Percentiles rank a stretch among this genome's conserved stretches.
Conservation (phyloP, 345 rosid genomes). For the Trapa bicornis region DNA sequence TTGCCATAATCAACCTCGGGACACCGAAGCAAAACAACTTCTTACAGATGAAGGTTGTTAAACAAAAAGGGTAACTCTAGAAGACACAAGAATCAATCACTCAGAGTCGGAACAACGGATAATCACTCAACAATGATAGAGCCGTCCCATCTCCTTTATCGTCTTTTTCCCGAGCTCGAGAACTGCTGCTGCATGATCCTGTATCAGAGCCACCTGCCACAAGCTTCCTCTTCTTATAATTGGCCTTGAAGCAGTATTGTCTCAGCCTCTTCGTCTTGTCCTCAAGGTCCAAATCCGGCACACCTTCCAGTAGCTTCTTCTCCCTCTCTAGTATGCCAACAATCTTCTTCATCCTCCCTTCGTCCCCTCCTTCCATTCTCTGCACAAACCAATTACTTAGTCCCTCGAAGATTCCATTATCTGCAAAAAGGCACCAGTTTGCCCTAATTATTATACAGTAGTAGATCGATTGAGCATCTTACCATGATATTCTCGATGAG, state of each 20-base stretch:
- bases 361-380: conserved; percentile 14
- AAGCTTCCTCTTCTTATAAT: conserved; percentile 49
- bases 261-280: conserved; percentile 53
- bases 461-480: not conserved
- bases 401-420: not conserved
- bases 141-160: not conserved
- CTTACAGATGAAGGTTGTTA: too few species aligned
- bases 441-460: too few species aligned
- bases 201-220: not conserved
- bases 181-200: not conserved
- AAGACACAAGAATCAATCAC: too few species aligned
- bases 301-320: conserved; percentile 45
- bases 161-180: not conserved
- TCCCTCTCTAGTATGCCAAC: conserved; percentile 50
- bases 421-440: too few species aligned
- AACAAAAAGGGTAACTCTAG: too few species aligned
- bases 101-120: not conserved
- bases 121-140: not conserved
- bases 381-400: not conserved
- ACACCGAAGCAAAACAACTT: too few species aligned
- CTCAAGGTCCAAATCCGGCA: conserved; percentile 43
- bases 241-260: conserved; percentile 77
- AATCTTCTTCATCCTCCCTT: conserved; percentile 20
- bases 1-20: too few species aligned
- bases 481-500: conserved; percentile 66